Base-by-base conservation (phyloP, 306 rosid species). In the Cucurbita pepo region DNA sequence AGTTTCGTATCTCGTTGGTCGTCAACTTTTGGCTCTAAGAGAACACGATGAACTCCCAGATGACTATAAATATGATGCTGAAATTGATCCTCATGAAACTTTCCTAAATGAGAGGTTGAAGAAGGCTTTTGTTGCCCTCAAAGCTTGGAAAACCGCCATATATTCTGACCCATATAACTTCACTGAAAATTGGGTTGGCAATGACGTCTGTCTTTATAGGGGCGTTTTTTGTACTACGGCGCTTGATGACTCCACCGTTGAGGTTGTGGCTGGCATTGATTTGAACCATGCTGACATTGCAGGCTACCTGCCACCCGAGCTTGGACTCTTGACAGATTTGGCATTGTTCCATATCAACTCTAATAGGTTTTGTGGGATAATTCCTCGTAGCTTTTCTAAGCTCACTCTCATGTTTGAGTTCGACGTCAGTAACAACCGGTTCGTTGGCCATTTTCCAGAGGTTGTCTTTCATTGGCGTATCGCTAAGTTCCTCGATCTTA, bases 191-290 rank as follows among this genome's bases (percentile, higher is more conserved):
- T 74, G 77, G 77, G 22, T 22, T 7, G 77, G 77, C 0, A 55
- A 57, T 11, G 45, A 74, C 25, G 77, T 74, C 0, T 74, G 77
- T 13, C 44, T 70, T 45, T 74, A 74, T 45, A 58, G 12, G 1
- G 77, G 77, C 8, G 58, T 74, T 19, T 74, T 45, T 3, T 74
- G 77, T 16, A 10, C 70, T 5, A 3, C 69, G 16, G 66, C 77
- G 16, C 77, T 60, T 5, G 55, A 58, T 16, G 57, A 74, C 40
- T 0, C 77, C 21, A 43, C 15, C 0, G 25, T 59, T 1, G 52
- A 47, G 9, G 77, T 74, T 2, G 77, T 74, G n/a, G 77, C 77
- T 5, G 77, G 77, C 47, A 34, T 74, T 44, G 77, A 74, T 36
- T 36, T 74, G 66, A 74, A 74, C 34, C 70, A 74, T 38, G 69